Evolutionary conservation across 805 yeast genomes (phyloP), one percentile per base, ranked within the genome.

Genomic region (Isabelozyma heimii): DNA sequence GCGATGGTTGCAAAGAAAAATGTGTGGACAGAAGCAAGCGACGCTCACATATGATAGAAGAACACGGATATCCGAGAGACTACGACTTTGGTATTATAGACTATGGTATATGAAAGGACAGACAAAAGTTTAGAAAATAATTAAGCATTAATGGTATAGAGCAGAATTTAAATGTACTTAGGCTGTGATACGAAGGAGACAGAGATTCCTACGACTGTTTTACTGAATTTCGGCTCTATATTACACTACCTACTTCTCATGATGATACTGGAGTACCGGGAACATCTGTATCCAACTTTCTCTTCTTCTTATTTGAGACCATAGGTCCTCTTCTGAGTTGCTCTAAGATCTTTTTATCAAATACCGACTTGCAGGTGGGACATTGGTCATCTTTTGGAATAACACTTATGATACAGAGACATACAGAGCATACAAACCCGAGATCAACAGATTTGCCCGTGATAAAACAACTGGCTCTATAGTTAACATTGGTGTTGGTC

Each of bases 381-480:
- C 99, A 94, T 50, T 66, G 73, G 42, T 80, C 80, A 40, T 75
- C 74, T 0, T 75, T 77, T 0, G 97, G 97, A 1, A 87, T 77
- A 35, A 78, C 57, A 55, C 92, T 86, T 66, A 86, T 70, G 14
- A 74, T 88, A 61, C 97, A 91, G 15, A 92, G 70, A 63, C 99
- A 94, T 24, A 94, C 97, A 17, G 96, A 85, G 66, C 99, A 94
- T 5, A 94, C 97, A 58, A 81, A 91, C 0, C 98, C 99, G 40
- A 92, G 79, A 56, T 94, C 97, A 9, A 94, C 92, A 4, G 91
- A 85, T 57, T 84, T 81, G n/a, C 92, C 91, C 0, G 97, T 90
- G 33, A 90, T 70, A 60, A 90, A 92, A 66, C 99, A 94, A 14
- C 96, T 90, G 0, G 99, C 97, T 51, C 97, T 75, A 66, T 94